Base-by-base conservation (phyloP, 2,329 filamentous ascomycete species). In the Fusarium piperis region DNA sequence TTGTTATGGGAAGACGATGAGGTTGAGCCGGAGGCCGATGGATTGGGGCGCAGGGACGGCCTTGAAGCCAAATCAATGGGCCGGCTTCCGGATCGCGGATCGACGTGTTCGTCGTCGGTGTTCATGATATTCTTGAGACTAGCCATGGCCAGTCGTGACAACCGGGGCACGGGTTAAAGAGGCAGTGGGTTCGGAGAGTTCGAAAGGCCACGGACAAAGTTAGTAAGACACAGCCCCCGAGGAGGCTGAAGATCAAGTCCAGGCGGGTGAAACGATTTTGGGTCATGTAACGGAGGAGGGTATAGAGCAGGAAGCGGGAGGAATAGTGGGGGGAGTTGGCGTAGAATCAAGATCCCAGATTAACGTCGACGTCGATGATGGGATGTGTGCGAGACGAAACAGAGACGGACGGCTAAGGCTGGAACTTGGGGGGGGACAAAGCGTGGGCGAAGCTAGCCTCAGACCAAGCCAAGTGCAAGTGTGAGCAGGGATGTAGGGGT, bases 111-210 rank as follows among this genome's bases (percentile, higher is more conserved):
- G 74, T 87, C 85, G 75, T 86, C 84, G 75, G 83, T 81, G 78
- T 88, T 87, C 84, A 89, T 88, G 78, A 89, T 89, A 76, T 86
- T 86, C 75, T 83, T 84, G 72, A 89, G 83, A 77, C 85, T 87
- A 73, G 86, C 83, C 87, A 89, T 88, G 81, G 79, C 79, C 55
- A 78, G 79, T 76, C 74, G 75, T 79, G 79, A 82, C 79, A 83
- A 80, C 76, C 81, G 81, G 82, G 80, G 80, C 77, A 67, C 65
- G 52, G 69, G 66, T 68, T 68, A 75, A 74, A 77, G 76, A 74
- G 69, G 75, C 68, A 78, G 76, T 76, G 75, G 75, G 75, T 78
- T 76, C 77, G 79, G 78, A 76, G 67, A 64, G 64, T 68, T 67
- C 53, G 61, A 72, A 73, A 77, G 76, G 69, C 57, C 48, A 65